phyloP scores from a whole-genome alignment of 176 grass and related monocot genomes.

The maize (Zea mays) region Zm-B73-REFERENCE-NAM-5.0 NC_050101.1:128492501-128493000 shows the following conservation, averaged over 20 bases:
- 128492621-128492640: too few relatives aligned
- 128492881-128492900: background rate
- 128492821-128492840: background rate
- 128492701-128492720: background rate
- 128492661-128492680: background rate
- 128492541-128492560: background rate
- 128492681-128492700: background rate
- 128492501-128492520: background rate
- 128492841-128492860: background rate
- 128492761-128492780: background rate
- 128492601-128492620: too few relatives aligned
- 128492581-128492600: background rate
- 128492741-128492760: background rate
- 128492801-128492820: background rate
- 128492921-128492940: too few relatives aligned
- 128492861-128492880: background rate
- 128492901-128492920: too few relatives aligned
- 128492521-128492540: background rate
- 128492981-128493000: too few relatives aligned
- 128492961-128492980: too few relatives aligned
- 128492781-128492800: background rate
- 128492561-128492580: background rate
- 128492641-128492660: background rate
- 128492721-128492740: background rate
- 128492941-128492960: background rate